Percentiles rank a stretch among this genome's conserved stretches.
Evolutionary conservation across 345 rosid species (phyloP).

Genomic region (Rhodamnia rubescens): DNA sequence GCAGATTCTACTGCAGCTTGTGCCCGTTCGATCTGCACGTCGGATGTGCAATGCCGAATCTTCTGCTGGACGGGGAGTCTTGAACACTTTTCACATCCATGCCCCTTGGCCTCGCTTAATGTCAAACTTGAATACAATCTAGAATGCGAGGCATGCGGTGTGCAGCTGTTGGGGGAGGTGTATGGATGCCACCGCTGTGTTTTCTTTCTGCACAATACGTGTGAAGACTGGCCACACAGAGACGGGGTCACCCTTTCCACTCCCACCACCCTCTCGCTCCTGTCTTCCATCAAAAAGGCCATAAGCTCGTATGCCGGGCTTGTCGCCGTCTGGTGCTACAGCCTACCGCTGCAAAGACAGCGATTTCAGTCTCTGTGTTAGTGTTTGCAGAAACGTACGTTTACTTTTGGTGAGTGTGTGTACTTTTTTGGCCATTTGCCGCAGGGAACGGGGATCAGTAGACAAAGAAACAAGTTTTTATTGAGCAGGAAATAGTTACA

Average conservation of each 20-base stretch:
- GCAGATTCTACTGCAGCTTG: not conserved
- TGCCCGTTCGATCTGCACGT: not conserved
- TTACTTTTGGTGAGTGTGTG: too few species aligned
- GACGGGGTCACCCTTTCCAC: not conserved
- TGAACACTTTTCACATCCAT: not conserved
- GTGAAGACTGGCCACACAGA: not conserved
- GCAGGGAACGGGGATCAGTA: too few species aligned
- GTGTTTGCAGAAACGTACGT: too few species aligned
- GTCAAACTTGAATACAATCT: not conserved
- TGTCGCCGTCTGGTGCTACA: not conserved
- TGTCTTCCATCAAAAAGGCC: too few species aligned
- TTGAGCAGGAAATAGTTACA: too few species aligned
- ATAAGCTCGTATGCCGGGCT: not conserved
- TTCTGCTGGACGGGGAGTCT: not conserved
- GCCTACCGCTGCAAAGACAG: slow-evolving; percentile 1
- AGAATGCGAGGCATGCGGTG: not conserved
- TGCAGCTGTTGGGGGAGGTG: not conserved
- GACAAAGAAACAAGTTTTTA: too few species aligned
- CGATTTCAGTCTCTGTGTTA: not conserved
- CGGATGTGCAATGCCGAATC: not conserved
- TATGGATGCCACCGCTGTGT: not conserved
- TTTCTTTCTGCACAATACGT: not conserved
- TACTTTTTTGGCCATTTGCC: too few species aligned
- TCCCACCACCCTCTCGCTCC: not conserved
- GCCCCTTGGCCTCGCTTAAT: not conserved